Conservation (phyloP, 768 basidiomycete species). For the Pleurotus tuber-regium region DNA sequence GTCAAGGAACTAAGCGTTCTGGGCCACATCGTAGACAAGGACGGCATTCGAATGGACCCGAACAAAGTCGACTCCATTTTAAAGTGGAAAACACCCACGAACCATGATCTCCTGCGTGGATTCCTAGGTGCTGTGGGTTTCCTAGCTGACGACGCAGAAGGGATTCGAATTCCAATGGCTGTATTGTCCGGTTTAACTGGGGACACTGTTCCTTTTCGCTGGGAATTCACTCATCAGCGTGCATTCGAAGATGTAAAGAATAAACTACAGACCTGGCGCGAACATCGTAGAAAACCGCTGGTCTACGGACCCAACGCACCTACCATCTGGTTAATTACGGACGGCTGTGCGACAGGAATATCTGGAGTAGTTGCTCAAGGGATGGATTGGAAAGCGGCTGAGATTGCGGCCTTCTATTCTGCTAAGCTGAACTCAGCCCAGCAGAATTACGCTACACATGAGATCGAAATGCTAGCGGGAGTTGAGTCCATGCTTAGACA, state of each 20-base stretch:
- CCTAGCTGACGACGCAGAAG: conserved; percentile 19
- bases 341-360: conserved; percentile 19
- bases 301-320: conserved; percentile 10
- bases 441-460: conserved; percentile 25
- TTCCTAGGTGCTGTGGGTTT: conserved; percentile 32
- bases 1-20: conserved; percentile 15
- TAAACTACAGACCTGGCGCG: conserved; percentile 3
- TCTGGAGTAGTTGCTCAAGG: conserved; percentile 13
- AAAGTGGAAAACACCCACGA: conserved; percentile 23
- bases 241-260: conserved; percentile 27
- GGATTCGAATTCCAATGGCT: conserved; percentile 25
- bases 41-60: no score
- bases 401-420: conserved; percentile 26
- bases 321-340: conserved; percentile 17
- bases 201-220: conserved; percentile 11
- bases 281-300: conserved; percentile 9
- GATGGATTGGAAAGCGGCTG: conserved; percentile 18
- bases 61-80: conserved; percentile 30
- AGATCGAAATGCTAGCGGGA: conserved; percentile 19
- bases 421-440: conserved; percentile 18
- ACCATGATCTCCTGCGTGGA: conserved; percentile 22
- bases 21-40: conserved; percentile 20
- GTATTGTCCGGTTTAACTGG: conserved; percentile 17
- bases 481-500: conserved; percentile 12
- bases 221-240: no score